A percentile compares a stretch with the other conserved stretches of the same genome.
These are phyloP conservation scores for Mrakia hoshinonis DNA, from an alignment of 768 basidiomycete species.

Conservation along the genomic window DNA sequence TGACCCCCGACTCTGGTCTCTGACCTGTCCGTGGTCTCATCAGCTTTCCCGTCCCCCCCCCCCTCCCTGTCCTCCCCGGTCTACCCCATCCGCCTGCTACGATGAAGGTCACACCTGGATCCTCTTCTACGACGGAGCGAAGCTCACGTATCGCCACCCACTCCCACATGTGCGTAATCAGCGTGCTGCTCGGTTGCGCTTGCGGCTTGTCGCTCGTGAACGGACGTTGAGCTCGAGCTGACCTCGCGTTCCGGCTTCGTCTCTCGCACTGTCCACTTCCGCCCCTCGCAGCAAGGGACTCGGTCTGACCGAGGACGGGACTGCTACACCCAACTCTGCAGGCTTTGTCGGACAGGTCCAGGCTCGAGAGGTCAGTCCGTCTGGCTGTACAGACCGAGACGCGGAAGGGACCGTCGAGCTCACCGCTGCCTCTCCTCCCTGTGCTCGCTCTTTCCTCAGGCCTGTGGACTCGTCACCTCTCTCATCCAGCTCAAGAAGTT, in stretches of 20 bases:
- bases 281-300: slow-evolving; percentile 60
- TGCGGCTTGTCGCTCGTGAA: background rate
- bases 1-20: background rate
- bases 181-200: no score
- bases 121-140: slow-evolving; percentile 10
- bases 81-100: background rate
- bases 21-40: background rate
- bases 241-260: no score
- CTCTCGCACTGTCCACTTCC: background rate
- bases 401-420: background rate
- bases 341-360: slow-evolving; percentile 86
- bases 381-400: background rate
- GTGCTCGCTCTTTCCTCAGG: slow-evolving; percentile 47
- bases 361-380: slow-evolving; percentile 68
- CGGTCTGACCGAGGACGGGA: slow-evolving; percentile 75
- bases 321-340: slow-evolving; percentile 59
- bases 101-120: slow-evolving; percentile 29
- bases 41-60: background rate
- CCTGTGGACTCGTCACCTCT: slow-evolving; percentile 81
- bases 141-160: slow-evolving; percentile 29
- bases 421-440: background rate
- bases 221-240: no score
- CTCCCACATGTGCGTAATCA: slow-evolving; percentile 23
- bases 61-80: background rate
- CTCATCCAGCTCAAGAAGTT: slow-evolving; percentile 86